Evolutionary conservation across 495 filamentous ascomycete genomes (phyloP), one percentile per base, ranked within the genome.

Genomic region (Aspergillus heteromorphus): DNA sequence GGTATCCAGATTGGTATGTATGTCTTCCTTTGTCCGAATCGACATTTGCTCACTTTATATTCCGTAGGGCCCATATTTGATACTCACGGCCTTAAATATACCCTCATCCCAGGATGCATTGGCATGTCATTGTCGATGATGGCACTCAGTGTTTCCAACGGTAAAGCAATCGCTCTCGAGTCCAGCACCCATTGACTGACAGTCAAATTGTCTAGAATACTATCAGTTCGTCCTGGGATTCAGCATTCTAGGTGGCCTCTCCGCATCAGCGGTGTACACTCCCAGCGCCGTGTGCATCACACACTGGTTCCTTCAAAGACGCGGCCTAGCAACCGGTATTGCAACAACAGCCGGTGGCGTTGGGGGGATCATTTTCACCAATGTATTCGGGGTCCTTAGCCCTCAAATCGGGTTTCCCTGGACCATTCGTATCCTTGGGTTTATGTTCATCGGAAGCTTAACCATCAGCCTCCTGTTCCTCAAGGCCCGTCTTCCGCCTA

Each of bases 291-390:
- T 70, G 49, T 76, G 76, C 18, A 71, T 83, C 9, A 72, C 76
- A 1, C 82, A 82, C 3, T 90, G 85, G 86, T 89, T 89, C 66
- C 76, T 73, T 64, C 75, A 76, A 50, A 72, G 76, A 30, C 75
- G 87, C 10, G 86, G 79, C 11, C 67, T 83, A 1, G 84, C 87
- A 1, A 77, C 54, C 3, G 59, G 59, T 2, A 49, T 61, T 17
- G 53, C 59, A 6, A 47, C 31, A 1, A 57, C 56, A 7, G 55
- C 53, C 34, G 56, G 62, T 8, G 53, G 54, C 5, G 41, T 62
- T 20, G 59, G 56, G 6, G 60, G 54, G 1, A 62, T 88, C 27
- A 74, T 89, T 11, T 75, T 87, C 36, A 83, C 83, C 6, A 47
- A 59, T 16, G 48, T 70, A 38, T 29, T 70, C n/a, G 23, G 56